These are phyloP conservation scores for Wickerhamomyces sp. DNA, from an alignment of 1,139 yeast genomes.

Conservation along the genomic window DNA sequence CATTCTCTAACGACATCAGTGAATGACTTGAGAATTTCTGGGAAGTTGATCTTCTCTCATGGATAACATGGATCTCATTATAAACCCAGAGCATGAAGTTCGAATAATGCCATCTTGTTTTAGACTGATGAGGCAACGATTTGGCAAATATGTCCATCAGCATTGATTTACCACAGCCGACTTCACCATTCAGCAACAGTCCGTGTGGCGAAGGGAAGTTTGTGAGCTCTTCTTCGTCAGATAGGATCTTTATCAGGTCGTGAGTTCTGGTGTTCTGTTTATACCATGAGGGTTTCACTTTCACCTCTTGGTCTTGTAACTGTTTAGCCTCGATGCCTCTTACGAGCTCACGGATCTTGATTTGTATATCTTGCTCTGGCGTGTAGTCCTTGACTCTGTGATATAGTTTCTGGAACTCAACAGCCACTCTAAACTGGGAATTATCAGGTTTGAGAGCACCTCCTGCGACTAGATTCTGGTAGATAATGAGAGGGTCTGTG, in stretches of 20 bases:
- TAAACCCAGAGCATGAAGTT: conserved; percentile 68
- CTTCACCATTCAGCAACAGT: conserved; percentile 63
- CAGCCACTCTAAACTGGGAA: conserved; percentile 56
- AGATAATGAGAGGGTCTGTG: conserved; percentile 61
- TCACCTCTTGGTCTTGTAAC: conserved; percentile 1
- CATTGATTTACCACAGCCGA: conserved; percentile 76
- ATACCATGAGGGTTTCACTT: conserved; percentile 16
- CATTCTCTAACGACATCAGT: conserved; percentile 49
- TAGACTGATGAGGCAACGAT: conserved; percentile 57
- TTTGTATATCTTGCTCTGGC: conserved; percentile 50
- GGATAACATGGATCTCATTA: conserved; percentile 54
- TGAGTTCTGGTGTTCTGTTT: conserved; percentile 22
- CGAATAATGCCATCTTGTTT: conserved; percentile 69
- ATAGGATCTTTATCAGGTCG: conserved; percentile 43
- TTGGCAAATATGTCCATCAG: conserved; percentile 68
- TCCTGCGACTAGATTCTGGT: conserved; percentile 47
- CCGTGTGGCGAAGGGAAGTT: conserved; percentile 62
- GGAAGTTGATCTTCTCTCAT: conserved; percentile 34
- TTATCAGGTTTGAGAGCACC: conserved; percentile 54
- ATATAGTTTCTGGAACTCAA: conserved; percentile 61
- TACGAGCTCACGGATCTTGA: conserved; percentile 44
- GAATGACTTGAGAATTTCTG: conserved; percentile 29
- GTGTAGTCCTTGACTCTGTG: conserved; percentile 53
- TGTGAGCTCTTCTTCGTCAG: conserved; percentile 61
- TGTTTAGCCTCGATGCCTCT: conserved; percentile 39